Evolutionary conservation across 2,329 filamentous ascomycete species (phyloP), one percentile per base, ranked within the genome.

Genomic region (Colletotrichum sansevieriae): DNA sequence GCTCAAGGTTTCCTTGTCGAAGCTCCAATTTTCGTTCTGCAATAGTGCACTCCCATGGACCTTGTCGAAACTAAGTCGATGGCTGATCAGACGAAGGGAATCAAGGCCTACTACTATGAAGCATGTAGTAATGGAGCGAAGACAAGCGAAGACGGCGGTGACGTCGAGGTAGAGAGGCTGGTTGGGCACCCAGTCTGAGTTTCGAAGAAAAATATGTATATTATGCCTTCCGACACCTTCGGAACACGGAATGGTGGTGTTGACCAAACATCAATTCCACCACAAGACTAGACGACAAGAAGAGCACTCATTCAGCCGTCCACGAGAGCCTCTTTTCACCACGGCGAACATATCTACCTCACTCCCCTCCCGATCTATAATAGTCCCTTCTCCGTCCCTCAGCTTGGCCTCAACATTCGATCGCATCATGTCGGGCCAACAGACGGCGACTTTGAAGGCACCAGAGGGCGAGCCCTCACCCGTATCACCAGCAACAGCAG

Each of bases 61-160:
- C 67, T 18, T 70, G 67, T 70, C 63, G 57, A 66, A 70, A 70
- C 63, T 63, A 70, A 54, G 18, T 63, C 25, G 44, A 44, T 63
- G 67, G 67, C 63, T 68, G 67, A 70, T 68, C 63, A 70, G 64
- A 70, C 63, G 67, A 46, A 54, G 41, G 47, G 52, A 52, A 63
- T 39, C 51, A 70, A 58, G 67, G 63, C 63, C 67, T 62, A 49
- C 62, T 3, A 29, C 18, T 18, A 18, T 18, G 18, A 18, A 18
- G 18, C 18, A 18, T 18, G 18, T 18, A 18, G 18, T 18, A 18
- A 18, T 18, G 18, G 2, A 18, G 18, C 18, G 18, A 18, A 18
- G 18, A 18, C 18, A 63, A 39, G 33, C n/a, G 44, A 68, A 33
- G 35, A 35, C 20, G 22, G 49, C 66, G 55, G 66, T 70, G 67